A percentile compares a stretch with the other conserved stretches of the same genome.
These are phyloP conservation scores for Jatropha curcas DNA, from an alignment of 345 rosid species.

Conservation along the genomic window DNA sequence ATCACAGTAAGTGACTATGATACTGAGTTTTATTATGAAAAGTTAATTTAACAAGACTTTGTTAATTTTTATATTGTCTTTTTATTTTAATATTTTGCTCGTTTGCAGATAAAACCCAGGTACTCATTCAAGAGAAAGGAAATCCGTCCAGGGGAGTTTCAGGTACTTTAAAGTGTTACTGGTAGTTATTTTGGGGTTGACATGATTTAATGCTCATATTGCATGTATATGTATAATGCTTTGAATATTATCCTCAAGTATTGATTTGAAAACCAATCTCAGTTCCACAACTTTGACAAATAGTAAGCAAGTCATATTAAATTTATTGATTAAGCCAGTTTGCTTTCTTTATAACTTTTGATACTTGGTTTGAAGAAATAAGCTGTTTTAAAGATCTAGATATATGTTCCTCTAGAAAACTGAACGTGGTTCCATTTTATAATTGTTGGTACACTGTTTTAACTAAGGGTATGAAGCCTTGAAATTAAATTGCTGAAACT, in stretches of 20 bases:
- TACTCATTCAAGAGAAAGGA: constrained; percentile 98
- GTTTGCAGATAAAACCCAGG: constrained; percentile 86
- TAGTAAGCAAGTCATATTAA: background rate
- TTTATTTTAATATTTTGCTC: constrained; percentile 19
- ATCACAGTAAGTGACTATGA: constrained; percentile 54
- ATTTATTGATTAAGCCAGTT: background rate
- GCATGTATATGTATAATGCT: background rate
- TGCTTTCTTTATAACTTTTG: background rate
- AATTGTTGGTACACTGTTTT: background rate
- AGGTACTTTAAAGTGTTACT: constrained; percentile 46
- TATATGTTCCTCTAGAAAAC: background rate
- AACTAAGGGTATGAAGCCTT: background rate
- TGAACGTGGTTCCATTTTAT: background rate
- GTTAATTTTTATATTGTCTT: constrained; percentile 3
- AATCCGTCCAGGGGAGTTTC: constrained; percentile 83
- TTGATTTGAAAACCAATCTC: background rate
- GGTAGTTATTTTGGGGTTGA: background rate
- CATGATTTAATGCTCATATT: background rate
- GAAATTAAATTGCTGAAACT: background rate
- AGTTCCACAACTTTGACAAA: background rate
- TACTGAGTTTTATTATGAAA: constrained; percentile 2
- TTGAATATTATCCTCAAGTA: background rate
- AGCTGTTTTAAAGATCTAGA: background rate
- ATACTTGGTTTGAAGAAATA: background rate
- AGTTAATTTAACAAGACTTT: constrained; percentile 14